Percentiles rank a stretch among this genome's conserved stretches.
Conservation (phyloP, 2,329 filamentous ascomycete genomes). For the Trichophyton equinum region DNA sequence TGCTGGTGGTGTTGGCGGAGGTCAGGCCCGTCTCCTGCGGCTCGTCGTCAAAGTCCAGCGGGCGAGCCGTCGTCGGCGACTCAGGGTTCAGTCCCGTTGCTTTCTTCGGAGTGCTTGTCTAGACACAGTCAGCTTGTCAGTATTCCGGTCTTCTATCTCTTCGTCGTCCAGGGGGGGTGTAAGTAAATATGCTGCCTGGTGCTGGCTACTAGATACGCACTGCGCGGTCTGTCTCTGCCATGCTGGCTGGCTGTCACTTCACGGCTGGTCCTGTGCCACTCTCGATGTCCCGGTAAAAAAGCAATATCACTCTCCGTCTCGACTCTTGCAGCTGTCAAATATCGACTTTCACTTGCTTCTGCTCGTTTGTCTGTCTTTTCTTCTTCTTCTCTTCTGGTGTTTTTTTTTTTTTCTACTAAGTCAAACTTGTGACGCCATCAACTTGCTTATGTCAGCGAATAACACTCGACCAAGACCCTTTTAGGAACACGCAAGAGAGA, state of each 20-base stretch:
- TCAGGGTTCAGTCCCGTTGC: constrained; percentile 28
- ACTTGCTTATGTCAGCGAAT: not conserved
- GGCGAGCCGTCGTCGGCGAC: constrained; percentile 44
- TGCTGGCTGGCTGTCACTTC: not conserved
- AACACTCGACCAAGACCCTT: not conserved
- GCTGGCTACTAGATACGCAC: not conserved
- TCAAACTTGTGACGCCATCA: not conserved
- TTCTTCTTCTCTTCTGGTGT: not conserved
- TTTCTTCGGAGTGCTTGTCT: not conserved
- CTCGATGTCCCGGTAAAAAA: not conserved
- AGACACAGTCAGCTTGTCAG: not conserved
- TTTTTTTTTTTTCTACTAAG: not conserved
- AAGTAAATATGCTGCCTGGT: not conserved
- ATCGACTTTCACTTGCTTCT: not conserved
- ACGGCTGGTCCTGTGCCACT: not conserved
- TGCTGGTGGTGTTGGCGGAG: constrained; percentile 20
- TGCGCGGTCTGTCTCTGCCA: constrained; percentile 13
- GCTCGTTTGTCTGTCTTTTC: not conserved
- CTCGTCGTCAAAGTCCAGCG: constrained; percentile 44
- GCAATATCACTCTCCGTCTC: not conserved
- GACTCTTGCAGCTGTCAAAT: not conserved
- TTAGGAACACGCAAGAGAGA: too few relatives aligned
- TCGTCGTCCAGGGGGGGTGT: not conserved
- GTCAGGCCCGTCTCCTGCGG: constrained; percentile 32
- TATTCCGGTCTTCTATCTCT: not conserved